These are phyloP conservation scores for Penicillium sp. DNA, from an alignment of 2,329 filamentous ascomycete species.

Conservation along the genomic window DNA sequence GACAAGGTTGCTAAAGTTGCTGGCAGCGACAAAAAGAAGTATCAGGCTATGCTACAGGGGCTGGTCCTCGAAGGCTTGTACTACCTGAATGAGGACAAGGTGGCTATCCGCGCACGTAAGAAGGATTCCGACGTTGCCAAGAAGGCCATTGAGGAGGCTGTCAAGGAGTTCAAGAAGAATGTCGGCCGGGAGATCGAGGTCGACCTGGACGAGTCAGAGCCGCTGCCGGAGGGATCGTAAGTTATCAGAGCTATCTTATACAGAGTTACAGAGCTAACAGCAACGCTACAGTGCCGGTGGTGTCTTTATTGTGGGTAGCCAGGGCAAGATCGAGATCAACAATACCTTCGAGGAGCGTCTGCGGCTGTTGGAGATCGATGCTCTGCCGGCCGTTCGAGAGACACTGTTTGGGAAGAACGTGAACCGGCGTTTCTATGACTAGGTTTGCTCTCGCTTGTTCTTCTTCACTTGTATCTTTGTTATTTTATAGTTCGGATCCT, in stretches of 20 bases:
- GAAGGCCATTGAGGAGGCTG: constrained; percentile 71
- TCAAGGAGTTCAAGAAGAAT: constrained; percentile 77
- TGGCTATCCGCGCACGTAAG: constrained; percentile 71
- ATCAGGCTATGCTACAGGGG: constrained; percentile 69
- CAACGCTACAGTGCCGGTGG: constrained; percentile 65
- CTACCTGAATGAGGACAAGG: constrained; percentile 72
- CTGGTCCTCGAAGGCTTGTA: constrained; percentile 87
- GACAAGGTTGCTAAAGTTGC: constrained; percentile 63
- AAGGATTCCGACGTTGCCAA: constrained; percentile 69
- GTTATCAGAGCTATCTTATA: constrained; percentile 35
- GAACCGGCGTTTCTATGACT: constrained; percentile 95
- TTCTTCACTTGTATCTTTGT: constrained; percentile 9
- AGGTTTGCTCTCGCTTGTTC: constrained; percentile 28
- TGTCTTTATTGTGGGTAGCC: constrained; percentile 69
- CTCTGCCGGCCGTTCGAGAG: constrained; percentile 76
- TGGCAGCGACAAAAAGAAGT: constrained; percentile 55
- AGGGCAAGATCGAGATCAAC: constrained; percentile 95
- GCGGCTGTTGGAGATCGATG: constrained; percentile 74
- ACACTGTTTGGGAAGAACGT: constrained; percentile 89
- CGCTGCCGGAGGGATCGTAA: constrained; percentile 76
- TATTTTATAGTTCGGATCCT: constrained; percentile 21
- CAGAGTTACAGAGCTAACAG: constrained; percentile 1
- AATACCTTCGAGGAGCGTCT: constrained; percentile 95
- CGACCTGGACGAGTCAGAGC: constrained; percentile 70
- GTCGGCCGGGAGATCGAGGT: constrained; percentile 64